These are phyloP conservation scores for Nicotiana sylvestris DNA, from an alignment of 257 asterid species.

Conservation along the genomic window DNA sequence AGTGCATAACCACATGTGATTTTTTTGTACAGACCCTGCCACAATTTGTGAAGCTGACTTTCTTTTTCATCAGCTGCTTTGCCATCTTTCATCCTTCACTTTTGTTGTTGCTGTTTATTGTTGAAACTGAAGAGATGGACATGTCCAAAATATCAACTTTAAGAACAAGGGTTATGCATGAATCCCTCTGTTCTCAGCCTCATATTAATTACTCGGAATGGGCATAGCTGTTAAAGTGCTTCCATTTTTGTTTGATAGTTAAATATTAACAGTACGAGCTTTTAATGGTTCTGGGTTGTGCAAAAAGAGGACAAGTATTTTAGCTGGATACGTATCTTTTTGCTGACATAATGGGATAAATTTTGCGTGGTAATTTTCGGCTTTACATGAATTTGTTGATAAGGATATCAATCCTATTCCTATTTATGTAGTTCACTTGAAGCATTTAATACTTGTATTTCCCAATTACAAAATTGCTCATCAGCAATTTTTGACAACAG, in stretches of 20 bases:
- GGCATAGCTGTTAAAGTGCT: constrained; percentile 2
- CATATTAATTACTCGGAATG: constrained; percentile 1
- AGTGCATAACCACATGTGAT: constrained; percentile 4
- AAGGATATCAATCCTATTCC: neutral
- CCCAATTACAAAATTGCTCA: neutral
- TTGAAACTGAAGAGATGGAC: neutral
- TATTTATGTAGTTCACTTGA: neutral
- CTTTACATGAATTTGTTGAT: neutral
- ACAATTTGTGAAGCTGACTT: neutral
- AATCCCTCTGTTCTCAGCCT: neutral
- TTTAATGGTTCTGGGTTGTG: neutral
- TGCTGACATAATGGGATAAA: neutral
- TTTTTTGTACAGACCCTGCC: neutral
- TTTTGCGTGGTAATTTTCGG: constrained; percentile 1
- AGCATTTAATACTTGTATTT: constrained; percentile 4
- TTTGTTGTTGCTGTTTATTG: neutral
- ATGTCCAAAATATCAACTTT: neutral
- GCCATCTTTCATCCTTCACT: neutral
- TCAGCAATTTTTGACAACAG: neutral
- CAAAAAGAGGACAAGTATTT: neutral
- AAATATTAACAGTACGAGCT: neutral
- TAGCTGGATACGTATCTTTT: neutral
- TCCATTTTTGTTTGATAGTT: neutral
- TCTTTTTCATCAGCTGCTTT: neutral
- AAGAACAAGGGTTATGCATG: neutral